These are phyloP conservation scores for Colletotrichum musicola DNA, from an alignment of 2,329 filamentous ascomycete genomes.

Conservation along the genomic window DNA sequence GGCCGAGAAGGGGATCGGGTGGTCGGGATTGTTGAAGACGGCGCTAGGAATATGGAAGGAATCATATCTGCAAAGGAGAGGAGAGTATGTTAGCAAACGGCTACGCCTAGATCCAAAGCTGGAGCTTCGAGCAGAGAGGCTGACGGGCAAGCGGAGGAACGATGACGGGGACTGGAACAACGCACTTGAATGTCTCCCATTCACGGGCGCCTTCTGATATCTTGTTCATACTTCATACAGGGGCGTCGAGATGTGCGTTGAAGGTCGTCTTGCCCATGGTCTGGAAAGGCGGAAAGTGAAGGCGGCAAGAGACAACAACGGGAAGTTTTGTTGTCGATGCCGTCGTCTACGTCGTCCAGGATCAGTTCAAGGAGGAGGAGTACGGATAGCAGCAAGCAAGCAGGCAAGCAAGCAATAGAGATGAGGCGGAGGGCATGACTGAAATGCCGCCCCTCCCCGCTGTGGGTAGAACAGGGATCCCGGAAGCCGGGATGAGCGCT, in stretches of 20 bases:
- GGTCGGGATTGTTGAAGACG: slow-evolving; percentile 43
- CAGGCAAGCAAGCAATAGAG: slow-evolving; percentile 22
- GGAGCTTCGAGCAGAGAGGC: background rate
- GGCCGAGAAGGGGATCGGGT: slow-evolving; percentile 42
- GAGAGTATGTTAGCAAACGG: slow-evolving; percentile 4
- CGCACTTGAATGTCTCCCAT: slow-evolving; percentile 49
- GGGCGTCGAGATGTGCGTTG: slow-evolving; percentile 17
- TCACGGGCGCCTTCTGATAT: slow-evolving; percentile 46
- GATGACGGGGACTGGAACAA: background rate
- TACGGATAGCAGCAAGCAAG: background rate
- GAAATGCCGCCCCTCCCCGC: slow-evolving; percentile 39
- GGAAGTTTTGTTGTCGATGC: background rate
- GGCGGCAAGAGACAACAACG: background rate
- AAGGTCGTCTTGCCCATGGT: slow-evolving; percentile 36
- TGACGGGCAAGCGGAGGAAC: background rate
- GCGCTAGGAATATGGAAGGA: slow-evolving; percentile 37
- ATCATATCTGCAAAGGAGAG: slow-evolving; percentile 35
- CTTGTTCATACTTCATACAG: slow-evolving; percentile 38
- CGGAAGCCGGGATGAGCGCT: slow-evolving; percentile 28
- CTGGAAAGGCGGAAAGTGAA: slow-evolving; percentile 5
- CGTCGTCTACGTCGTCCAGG: slow-evolving; percentile 19
- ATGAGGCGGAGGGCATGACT: slow-evolving; percentile 35
- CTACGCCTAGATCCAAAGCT: background rate
- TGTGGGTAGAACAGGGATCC: slow-evolving; percentile 32
- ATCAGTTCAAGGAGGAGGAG: slow-evolving; percentile 24